These are phyloP conservation scores for Lactifluus subvellereus DNA, from an alignment of 768 basidiomycete species.

Conservation along the genomic window DNA sequence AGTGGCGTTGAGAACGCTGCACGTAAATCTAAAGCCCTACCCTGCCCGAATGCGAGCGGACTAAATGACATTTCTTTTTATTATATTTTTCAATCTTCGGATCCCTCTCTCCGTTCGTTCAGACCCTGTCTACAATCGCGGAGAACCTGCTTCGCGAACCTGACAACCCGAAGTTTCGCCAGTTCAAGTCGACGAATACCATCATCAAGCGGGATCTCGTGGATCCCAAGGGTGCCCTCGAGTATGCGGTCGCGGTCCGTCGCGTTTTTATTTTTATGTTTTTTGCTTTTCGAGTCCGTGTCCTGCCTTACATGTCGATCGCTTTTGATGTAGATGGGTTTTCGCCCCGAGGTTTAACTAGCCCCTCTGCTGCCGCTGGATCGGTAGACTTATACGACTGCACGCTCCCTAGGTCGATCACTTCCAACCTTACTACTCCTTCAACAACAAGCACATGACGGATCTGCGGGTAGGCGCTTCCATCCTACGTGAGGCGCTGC, in stretches of 20 bases:
- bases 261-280: constrained; percentile 39
- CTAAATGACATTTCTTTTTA: constrained; percentile 1
- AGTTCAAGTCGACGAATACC: constrained; percentile 72
- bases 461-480: constrained; percentile 59
- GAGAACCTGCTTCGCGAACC: constrained; percentile 73
- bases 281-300: constrained; percentile 31
- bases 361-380: background rate
- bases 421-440: constrained; percentile 71
- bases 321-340: constrained; percentile 30
- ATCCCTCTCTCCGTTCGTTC: constrained; percentile 3
- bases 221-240: constrained; percentile 65
- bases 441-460: constrained; percentile 44
- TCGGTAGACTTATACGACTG: background rate
- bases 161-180: constrained; percentile 61
- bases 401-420: constrained; percentile 45
- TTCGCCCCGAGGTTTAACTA: constrained; percentile 53
- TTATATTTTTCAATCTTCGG: background rate
- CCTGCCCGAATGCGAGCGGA: constrained; percentile 20
- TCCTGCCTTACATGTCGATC: background rate
- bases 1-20: constrained; percentile 54
- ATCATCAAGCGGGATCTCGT: constrained; percentile 62
- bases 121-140: constrained; percentile 64
- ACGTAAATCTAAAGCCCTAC: constrained; percentile 39
- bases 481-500: constrained; percentile 58
- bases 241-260: constrained; percentile 75